Percentiles rank a stretch among this genome's conserved stretches.
phyloP scores from a whole-genome alignment of 305 asterid genomes.

The Ilex paraguariensis region DNA sequence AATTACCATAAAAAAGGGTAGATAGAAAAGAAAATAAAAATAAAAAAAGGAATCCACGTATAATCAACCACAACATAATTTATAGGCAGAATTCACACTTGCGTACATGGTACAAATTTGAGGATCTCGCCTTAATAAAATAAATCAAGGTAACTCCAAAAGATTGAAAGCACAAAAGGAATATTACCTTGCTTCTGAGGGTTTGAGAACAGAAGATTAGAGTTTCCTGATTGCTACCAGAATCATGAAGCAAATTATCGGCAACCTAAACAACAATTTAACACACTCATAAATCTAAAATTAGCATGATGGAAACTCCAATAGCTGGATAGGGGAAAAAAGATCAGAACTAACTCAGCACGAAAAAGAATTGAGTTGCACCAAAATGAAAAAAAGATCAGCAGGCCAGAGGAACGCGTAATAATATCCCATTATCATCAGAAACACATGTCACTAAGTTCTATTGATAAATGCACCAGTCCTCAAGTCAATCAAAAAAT shows the following conservation, averaged over 20 bases:
- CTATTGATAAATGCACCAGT: no score
- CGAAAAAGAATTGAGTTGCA: no score
- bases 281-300: not conserved
- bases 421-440: no score
- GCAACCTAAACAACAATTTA: constrained; percentile 61
- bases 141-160: not conserved
- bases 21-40: not conserved
- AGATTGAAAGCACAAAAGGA: constrained; percentile 1
- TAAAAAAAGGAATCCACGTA: not conserved
- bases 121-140: not conserved
- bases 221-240: constrained; percentile 90
- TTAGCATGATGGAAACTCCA: not conserved
- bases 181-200: constrained; percentile 92
- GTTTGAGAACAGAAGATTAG: constrained; percentile 95
- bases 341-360: not conserved
- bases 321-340: no score
- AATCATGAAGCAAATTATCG: constrained; percentile 94
- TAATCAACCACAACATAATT: not conserved
- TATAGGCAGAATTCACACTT: not conserved
- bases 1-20: not conserved
- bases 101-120: not conserved
- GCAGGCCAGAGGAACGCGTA: not conserved
- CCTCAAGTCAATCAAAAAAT: no score
- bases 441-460: no score
- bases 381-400: not conserved